Conservation (phyloP, 2,329 filamentous ascomycete species). For the Botryotinia narcissicola region DNA sequence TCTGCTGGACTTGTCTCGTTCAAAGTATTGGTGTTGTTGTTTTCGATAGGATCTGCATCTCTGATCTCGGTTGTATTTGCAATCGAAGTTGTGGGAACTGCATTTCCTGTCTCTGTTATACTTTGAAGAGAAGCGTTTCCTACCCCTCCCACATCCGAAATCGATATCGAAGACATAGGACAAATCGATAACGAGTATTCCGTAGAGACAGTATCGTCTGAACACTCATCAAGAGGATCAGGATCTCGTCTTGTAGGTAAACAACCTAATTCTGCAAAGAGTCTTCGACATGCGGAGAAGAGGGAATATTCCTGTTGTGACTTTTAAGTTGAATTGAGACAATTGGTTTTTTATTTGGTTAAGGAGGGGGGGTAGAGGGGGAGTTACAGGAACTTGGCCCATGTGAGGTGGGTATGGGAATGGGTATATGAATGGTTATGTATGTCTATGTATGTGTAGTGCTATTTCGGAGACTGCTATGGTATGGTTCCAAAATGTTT, state of each 20-base stretch:
- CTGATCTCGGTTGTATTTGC: too few species aligned
- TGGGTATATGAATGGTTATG: neutral
- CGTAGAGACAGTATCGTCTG: too few species aligned
- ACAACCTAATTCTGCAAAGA: too few species aligned
- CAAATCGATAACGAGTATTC: too few species aligned
- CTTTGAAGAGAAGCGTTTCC: neutral
- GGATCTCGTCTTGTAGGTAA: too few species aligned
- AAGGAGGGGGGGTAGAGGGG: too few species aligned
- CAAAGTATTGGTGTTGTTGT: neutral
- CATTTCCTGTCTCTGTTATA: accelerated
- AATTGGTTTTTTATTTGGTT: too few species aligned
- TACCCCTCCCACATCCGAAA: neutral
- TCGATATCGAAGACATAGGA: too few species aligned
- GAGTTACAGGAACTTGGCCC: neutral
- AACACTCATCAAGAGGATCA: too few species aligned
- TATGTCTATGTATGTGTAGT: neutral
- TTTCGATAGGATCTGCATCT: neutral
- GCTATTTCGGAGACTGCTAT: neutral
- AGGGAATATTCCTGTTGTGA: too few species aligned
- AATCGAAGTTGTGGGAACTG: neutral
- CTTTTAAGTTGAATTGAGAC: too few species aligned
- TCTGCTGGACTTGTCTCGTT: neutral
- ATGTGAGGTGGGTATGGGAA: neutral
- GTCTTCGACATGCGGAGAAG: too few species aligned
- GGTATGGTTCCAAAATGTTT: neutral